phyloP scores from a whole-genome alignment of 2,329 filamentous ascomycete genomes.

The Trichoderma atrobrunneum region DNA sequence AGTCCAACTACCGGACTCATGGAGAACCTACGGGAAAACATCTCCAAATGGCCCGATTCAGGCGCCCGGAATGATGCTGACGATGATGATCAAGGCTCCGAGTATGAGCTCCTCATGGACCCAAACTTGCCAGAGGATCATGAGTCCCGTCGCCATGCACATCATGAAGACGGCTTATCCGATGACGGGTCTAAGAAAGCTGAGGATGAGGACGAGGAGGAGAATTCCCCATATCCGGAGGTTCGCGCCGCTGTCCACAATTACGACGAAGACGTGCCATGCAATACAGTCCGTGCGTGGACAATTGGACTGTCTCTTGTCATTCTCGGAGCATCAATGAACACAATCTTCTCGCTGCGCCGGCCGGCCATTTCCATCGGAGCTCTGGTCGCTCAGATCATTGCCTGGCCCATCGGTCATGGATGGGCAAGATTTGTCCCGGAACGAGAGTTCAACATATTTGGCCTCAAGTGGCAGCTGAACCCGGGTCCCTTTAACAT shows the following conservation, averaged over 20 bases:
- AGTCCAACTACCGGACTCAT: slow-evolving; percentile 25
- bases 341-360: slow-evolving; percentile 63
- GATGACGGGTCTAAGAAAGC: slow-evolving; percentile 28
- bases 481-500: slow-evolving; percentile 69
- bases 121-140: slow-evolving; percentile 46
- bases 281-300: slow-evolving; percentile 66
- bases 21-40: slow-evolving; percentile 32
- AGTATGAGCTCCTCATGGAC: slow-evolving; percentile 57
- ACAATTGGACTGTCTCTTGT: slow-evolving; percentile 58
- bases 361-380: slow-evolving; percentile 60
- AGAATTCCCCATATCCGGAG: slow-evolving; percentile 65
- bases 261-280: slow-evolving; percentile 62
- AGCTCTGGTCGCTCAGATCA: slow-evolving; percentile 60
- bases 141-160: slow-evolving; percentile 26
- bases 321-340: slow-evolving; percentile 56
- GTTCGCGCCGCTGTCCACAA: slow-evolving; percentile 63
- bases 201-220: slow-evolving; percentile 49
- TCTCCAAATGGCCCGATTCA: slow-evolving; percentile 43
- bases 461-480: slow-evolving; percentile 55
- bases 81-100: slow-evolving; percentile 45
- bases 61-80: slow-evolving; percentile 40
- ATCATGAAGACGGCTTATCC: slow-evolving; percentile 24
- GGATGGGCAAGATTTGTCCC: slow-evolving; percentile 59
- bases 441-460: slow-evolving; percentile 45
- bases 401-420: slow-evolving; percentile 62